Evolutionary conservation across 495 filamentous ascomycete genomes (phyloP).

Genomic region (Talaromyces trachyspermus): DNA sequence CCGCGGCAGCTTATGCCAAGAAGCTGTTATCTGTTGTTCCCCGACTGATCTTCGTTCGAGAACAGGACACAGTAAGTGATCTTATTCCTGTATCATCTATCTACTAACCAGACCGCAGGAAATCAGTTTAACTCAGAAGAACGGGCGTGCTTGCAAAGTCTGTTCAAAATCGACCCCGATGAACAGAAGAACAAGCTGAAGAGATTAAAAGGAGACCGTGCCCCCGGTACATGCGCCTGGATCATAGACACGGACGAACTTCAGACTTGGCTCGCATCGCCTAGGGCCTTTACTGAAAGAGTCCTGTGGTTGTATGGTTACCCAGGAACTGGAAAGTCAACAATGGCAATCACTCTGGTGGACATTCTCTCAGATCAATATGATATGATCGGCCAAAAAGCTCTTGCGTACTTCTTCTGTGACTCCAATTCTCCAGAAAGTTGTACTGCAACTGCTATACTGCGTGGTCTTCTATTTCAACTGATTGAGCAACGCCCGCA

Average conservation of each 20-base stretch:
- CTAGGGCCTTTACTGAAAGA: slow-evolving; percentile 1
- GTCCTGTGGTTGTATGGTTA: slow-evolving; percentile 19
- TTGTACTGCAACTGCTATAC: slow-evolving; percentile 14
- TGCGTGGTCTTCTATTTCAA: slow-evolving; percentile 23
- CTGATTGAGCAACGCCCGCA: slow-evolving; percentile 13
- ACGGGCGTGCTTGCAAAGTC: slow-evolving; percentile 8
- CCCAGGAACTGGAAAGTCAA: slow-evolving; percentile 25
- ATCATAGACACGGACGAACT: slow-evolving; percentile 17
- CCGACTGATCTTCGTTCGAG: background rate
- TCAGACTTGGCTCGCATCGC: slow-evolving; percentile 10
- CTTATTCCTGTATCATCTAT: background rate
- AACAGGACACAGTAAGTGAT: background rate
- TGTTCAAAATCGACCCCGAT: slow-evolving; percentile 14
- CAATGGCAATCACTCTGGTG: slow-evolving; percentile 16
- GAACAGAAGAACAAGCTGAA: slow-evolving; percentile 14
- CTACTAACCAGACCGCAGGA: background rate
- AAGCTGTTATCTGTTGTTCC: slow-evolving; percentile 12
- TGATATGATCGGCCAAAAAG: slow-evolving; percentile 7
- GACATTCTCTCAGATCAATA: slow-evolving; percentile 13
- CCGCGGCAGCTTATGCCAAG: slow-evolving; percentile 19
- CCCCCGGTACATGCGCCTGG: slow-evolving; percentile 22
- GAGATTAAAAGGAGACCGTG: slow-evolving; percentile 15
- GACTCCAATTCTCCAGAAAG: slow-evolving; percentile 13
- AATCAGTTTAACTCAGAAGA: slow-evolving; percentile 2
- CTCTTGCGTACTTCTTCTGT: slow-evolving; percentile 25